Base-by-base conservation (phyloP, 1,139 yeast species). In the Barnettozyma hawaiiensis region DNA sequence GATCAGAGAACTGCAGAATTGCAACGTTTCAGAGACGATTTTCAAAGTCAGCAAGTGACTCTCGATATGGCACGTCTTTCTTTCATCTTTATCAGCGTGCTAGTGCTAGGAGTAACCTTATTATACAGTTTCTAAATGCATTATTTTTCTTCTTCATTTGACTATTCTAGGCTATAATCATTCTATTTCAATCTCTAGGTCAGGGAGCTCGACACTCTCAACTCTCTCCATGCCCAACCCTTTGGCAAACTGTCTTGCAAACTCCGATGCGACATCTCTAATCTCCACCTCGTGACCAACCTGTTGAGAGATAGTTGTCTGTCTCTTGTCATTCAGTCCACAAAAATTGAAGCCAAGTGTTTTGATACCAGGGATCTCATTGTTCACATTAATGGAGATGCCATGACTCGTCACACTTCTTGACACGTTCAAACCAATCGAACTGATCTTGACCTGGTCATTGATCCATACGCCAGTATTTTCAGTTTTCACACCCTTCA, bases 351-450 rank as follows among this genome's bases (percentile, higher is more conserved):
- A 72, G 0, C 73, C 65, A 2, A 63, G 68, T 21, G 70, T 65
- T 49, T 86, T 83, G 57, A 90, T 74, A 64, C 73, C 85, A 36
- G 75, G 71, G 43, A 87, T 69, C 51, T 89, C 87, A 0, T 96
- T 90, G 31, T 59, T 54, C 2, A 86, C 81, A 58, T 94, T 94
- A 38, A 94, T 71, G 1, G 94, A 87, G 12, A 90, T 71, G 0
- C 99, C 98, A 63, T 89, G 96, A 1, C 94, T 80, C 0, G 97
- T 86, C 33, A 94, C 74, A 14, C 86, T 81, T 47, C 96, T 68
- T 49, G 89, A 81, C 16, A 92, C 81, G 55, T 89, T 89, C 40
- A 92, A 76, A 0, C 98, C 98, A 10, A 94, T 77, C 15, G 97
- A 86, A 0, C 96, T 92, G 32, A 94, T 82, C 59, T 94, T 94